These are phyloP conservation scores for Neoascochyta sp. DNA, from an alignment of 2,329 filamentous ascomycete species.

Conservation along the genomic window DNA sequence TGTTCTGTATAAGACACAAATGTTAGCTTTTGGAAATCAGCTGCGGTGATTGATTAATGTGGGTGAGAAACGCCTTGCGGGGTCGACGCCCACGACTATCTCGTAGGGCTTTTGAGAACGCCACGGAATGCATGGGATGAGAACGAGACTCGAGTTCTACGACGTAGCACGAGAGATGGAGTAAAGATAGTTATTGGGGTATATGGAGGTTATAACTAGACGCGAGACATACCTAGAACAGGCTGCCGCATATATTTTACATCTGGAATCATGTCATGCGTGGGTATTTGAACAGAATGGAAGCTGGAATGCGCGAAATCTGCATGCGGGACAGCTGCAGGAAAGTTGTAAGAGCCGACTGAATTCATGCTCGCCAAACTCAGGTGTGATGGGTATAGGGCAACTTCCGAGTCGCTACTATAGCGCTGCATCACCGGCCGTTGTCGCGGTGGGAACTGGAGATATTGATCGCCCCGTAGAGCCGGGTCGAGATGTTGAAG, in stretches of 20 bases:
- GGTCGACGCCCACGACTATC: too few species aligned
- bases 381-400: constrained; percentile 15
- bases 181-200: constrained; percentile 33
- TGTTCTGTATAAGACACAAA: constrained; percentile 21
- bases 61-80: too few species aligned
- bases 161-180: constrained; percentile 14
- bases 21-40: too few species aligned
- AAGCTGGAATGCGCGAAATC: constrained; percentile 29
- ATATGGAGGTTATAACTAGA: constrained; percentile 36
- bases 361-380: constrained; percentile 20
- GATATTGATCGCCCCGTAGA: constrained; percentile 20
- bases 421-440: constrained; percentile 20
- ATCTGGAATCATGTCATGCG: constrained; percentile 33
- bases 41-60: too few species aligned
- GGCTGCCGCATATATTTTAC: constrained; percentile 39
- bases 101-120: not conserved
- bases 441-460: constrained; percentile 19
- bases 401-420: constrained; percentile 21
- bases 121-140: constrained; percentile 9
- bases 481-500: constrained; percentile 19
- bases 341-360: constrained; percentile 18
- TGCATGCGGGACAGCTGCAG: constrained; percentile 23
- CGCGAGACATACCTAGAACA: constrained; percentile 41
- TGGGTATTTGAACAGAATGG: constrained; percentile 34
- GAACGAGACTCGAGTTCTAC: constrained; percentile 2